Conservation (phyloP, 169 alveolate species). For the Plasmodium yoelii region DNA sequence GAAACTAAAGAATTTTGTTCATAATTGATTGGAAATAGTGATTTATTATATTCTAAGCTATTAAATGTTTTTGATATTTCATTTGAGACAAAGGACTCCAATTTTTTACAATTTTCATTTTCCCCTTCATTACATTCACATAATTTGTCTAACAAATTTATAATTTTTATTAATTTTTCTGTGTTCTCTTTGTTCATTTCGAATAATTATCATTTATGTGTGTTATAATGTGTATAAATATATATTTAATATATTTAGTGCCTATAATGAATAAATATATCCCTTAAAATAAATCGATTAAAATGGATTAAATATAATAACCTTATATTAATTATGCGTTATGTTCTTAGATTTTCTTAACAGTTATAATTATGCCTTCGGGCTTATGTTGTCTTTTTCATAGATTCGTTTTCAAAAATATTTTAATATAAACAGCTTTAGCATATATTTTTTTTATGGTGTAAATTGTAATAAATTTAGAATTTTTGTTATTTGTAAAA, state of each 20-base stretch:
- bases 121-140: conserved; percentile 7
- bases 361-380: background rate
- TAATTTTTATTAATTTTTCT: conserved; percentile 50
- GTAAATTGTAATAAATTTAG: no score
- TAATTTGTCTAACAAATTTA: conserved; percentile 47
- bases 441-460: background rate
- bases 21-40: conserved; percentile 27
- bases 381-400: no score
- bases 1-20: conserved; percentile 30
- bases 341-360: background rate
- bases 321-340: background rate
- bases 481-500: no score
- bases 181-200: conserved; percentile 70
- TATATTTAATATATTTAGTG: no score
- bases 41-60: conserved; percentile 21
- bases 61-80: conserved; percentile 54
- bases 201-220: background rate
- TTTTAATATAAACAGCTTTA: background rate
- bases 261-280: background rate
- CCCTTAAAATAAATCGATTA: no score
- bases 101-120: conserved; percentile 8
- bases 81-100: conserved; percentile 23
- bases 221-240: conserved; percentile 5
- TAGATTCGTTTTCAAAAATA: no score
- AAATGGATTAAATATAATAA: background rate